These are phyloP conservation scores for Colletotrichum musae DNA, from an alignment of 2,329 filamentous ascomycete species.

Conservation along the genomic window DNA sequence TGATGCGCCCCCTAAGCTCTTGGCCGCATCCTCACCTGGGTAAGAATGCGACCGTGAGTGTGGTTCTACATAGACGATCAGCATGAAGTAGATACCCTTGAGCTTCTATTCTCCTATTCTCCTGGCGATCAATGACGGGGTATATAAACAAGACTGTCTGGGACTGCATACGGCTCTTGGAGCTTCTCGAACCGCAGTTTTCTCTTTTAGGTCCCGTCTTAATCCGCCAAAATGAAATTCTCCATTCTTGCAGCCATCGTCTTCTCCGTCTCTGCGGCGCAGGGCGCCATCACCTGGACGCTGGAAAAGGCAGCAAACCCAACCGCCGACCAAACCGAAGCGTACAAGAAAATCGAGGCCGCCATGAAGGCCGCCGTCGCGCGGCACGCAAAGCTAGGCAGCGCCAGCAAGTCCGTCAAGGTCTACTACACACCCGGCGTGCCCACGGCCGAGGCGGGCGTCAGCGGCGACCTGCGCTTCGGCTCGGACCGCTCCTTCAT, in stretches of 20 bases:
- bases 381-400: constrained; percentile 54
- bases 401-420: constrained; percentile 55
- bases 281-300: constrained; percentile 56
- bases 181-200: background rate
- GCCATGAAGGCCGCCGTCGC: constrained; percentile 58
- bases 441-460: constrained; percentile 61
- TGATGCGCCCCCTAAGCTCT: constrained; percentile 8
- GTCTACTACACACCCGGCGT: constrained; percentile 60
- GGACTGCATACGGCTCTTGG: no score
- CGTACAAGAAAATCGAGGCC: constrained; percentile 58
- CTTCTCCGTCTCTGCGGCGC: constrained; percentile 50
- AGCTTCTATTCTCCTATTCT: constrained; percentile 3
- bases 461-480: constrained; percentile 63
- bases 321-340: constrained; percentile 60
- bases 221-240: constrained; percentile 42
- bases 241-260: constrained; percentile 48
- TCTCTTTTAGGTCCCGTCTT: background rate
- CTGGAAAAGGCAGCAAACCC: constrained; percentile 57
- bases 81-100: constrained; percentile 6
- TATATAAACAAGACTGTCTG: background rate
- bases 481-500: constrained; percentile 61
- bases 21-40: background rate
- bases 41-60: background rate
- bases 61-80: background rate
- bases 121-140: background rate